These are phyloP conservation scores for Brasenia schreberi DNA, from an alignment of 164 flowering plant species.

Conservation along the genomic window DNA sequence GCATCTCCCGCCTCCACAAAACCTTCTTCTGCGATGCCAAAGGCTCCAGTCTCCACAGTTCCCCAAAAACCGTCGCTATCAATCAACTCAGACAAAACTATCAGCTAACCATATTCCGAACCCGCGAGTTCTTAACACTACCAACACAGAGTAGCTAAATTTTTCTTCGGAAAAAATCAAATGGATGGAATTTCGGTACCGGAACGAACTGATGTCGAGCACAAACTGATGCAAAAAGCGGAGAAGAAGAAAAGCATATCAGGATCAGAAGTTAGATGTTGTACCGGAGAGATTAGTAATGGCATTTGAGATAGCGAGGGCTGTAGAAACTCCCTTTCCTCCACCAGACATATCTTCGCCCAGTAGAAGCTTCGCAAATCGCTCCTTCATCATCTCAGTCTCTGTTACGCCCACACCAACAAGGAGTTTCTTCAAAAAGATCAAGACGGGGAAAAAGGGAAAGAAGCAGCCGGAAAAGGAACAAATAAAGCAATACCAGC, in stretches of 20 bases:
- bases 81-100: background rate
- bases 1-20: conserved; percentile 79
- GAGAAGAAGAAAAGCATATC: background rate
- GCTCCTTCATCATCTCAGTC: conserved; percentile 66
- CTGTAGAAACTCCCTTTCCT: conserved; percentile 72
- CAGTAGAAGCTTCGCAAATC: conserved; percentile 67
- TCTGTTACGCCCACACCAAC: conserved; percentile 17
- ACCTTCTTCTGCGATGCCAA: conserved; percentile 44
- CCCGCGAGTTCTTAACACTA: background rate
- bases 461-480: background rate
- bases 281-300: conserved; percentile 70
- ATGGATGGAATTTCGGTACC: background rate
- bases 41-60: conserved; percentile 76
- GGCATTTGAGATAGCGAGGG: conserved; percentile 79
- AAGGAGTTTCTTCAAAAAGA: conserved; percentile 2
- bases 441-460: background rate
- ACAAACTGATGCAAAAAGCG: background rate
- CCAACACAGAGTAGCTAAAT: background rate
- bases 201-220: background rate
- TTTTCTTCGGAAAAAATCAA: background rate
- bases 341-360: conserved; percentile 95
- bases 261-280: background rate
- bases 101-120: background rate
- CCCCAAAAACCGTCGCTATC: conserved; percentile 71
- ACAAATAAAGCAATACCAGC: conserved; percentile 15